Percentiles rank a stretch among this genome's conserved stretches.
Conservation (phyloP, 306 rosid species). For the Fragaria iinumae region DNA sequence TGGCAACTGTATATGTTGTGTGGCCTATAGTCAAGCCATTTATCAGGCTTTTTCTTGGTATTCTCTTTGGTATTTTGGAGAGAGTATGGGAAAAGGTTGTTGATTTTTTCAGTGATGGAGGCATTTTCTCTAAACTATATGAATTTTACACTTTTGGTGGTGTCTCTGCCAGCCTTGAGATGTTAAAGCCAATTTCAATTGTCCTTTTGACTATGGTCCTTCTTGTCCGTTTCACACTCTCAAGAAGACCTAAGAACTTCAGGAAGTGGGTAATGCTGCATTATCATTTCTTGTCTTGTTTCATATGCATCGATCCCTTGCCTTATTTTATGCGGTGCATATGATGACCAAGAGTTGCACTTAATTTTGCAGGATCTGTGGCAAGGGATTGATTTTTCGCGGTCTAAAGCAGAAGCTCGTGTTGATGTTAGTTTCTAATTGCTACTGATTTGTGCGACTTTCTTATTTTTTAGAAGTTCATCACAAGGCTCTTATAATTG, state of each 20-base stretch:
- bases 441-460: slow-evolving; percentile 27
- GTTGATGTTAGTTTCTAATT: slow-evolving; percentile 74
- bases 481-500: slow-evolving; percentile 25
- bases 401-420: slow-evolving; percentile 98
- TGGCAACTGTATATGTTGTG: slow-evolving; percentile 49
- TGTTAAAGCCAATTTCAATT: slow-evolving; percentile 54
- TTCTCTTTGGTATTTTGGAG: slow-evolving; percentile 61
- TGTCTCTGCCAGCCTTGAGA: slow-evolving; percentile 60
- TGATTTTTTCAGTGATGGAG: slow-evolving; percentile 66
- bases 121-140: slow-evolving; percentile 55
- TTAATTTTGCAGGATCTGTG: slow-evolving; percentile 75
- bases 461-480: slow-evolving; percentile 17
- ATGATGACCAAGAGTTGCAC: slow-evolving; percentile 26
- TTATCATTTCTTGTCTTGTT: slow-evolving; percentile 17
- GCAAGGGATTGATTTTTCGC: slow-evolving; percentile 99
- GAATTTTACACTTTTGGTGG: slow-evolving; percentile 75
- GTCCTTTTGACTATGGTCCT: slow-evolving; percentile 86
- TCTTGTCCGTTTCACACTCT: slow-evolving; percentile 93
- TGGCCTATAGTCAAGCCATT: slow-evolving; percentile 86
- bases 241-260: slow-evolving; percentile 96
- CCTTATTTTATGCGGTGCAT: slow-evolving; percentile 22
- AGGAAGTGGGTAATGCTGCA: slow-evolving; percentile 82
- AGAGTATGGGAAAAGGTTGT: slow-evolving; percentile 61
- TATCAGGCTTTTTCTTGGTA: slow-evolving; percentile 52
- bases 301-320: slow-evolving; percentile 12